Evolutionary conservation across 139 green algal species (phyloP), one percentile per base, ranked within the genome.

Genomic region (Limnomonas spitsbergensis): DNA sequence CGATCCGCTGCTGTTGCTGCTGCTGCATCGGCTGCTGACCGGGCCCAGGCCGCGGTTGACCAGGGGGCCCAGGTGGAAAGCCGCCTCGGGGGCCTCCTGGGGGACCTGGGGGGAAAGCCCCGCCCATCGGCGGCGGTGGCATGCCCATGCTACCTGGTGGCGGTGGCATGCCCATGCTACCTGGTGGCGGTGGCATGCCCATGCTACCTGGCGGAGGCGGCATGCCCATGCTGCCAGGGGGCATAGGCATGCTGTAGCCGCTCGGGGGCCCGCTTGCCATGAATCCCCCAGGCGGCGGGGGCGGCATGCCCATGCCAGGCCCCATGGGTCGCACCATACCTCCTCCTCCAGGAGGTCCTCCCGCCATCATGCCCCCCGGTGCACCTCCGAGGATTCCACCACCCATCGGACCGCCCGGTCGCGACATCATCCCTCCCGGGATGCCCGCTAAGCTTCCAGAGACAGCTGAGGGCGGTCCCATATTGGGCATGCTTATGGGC

Each of bases 1-100:
- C 93, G 54, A 98, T 97, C 32, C 87, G 80, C 72, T 56, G 71
- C 26, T 78, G 75, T 6, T 37, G 73, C 26, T 78, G 75, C 3
- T 37, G 73, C 7, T 74, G 26, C 7, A 31, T 9, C 24, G 4
- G 67, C 67, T 24, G 47, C 20, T 14, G 14, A 20, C 14, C 14
- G 20, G 47, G 47, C 47, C 14, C 14, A 61, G 47, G 47, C 47
- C 47, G 14, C 20, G 47, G 47, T 29, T 14, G 14, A 61, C 47
- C 47, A 61, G 47, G 47, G 47, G 47, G 47, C 14, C 47, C 47
- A 61, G 47, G 47, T 14, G 14, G 47, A 61, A 14, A 14, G 14
- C 14, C 14, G 47, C 14, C 14, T 61, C 14, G 14, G 14, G 47
- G 47, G 20, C 47, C 47, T 20, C 20, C 14, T 14, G 47, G 47